Evolutionary conservation across 2,329 filamentous ascomycete species (phyloP).

Genomic region (Exophiala sp.): DNA sequence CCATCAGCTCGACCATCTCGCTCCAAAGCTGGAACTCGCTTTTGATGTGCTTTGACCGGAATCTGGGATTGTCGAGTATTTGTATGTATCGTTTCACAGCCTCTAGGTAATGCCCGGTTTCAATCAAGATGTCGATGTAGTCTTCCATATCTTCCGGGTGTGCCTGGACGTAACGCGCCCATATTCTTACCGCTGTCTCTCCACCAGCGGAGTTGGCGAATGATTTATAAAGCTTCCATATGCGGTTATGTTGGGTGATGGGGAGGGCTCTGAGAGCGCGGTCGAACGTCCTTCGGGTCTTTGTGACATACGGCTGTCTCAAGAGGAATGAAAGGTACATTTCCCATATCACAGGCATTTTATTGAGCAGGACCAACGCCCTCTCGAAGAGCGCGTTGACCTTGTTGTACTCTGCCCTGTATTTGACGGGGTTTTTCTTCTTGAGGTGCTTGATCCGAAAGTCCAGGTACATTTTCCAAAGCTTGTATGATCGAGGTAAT

Average conservation of each 20-base stretch:
- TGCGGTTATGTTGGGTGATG: conserved; percentile 88
- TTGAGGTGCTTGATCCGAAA: conserved; percentile 76
- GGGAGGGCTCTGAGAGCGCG: conserved; percentile 84
- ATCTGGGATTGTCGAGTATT: conserved; percentile 81
- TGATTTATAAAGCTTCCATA: conserved; percentile 85
- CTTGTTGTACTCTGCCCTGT: conserved; percentile 77
- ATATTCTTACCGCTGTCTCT: conserved; percentile 84
- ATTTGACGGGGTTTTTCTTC: conserved; percentile 74
- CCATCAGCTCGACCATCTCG: conserved; percentile 92
- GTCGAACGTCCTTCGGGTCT: conserved; percentile 83
- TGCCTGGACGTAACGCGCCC: conserved; percentile 93
- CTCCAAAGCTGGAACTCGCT: conserved; percentile 96
- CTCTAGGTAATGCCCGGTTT: conserved; percentile 79
- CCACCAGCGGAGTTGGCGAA: conserved; percentile 90
- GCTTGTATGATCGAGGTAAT: conserved; percentile 89
- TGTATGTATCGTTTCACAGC: conserved; percentile 87
- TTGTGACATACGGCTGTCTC: conserved; percentile 84
- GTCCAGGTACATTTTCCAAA: conserved; percentile 95
- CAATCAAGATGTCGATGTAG: conserved; percentile 80
- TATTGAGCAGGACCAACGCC: conserved; percentile 87
- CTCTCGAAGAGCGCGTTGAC: conserved; percentile 93
- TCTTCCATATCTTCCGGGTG: conserved; percentile 94
- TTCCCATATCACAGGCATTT: conserved; percentile 98
- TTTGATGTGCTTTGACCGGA: conserved; percentile 88
- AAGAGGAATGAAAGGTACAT: conserved; percentile 90